These are phyloP conservation scores for Avena eriantha DNA, from an alignment of 176 grass and related monocot species.

Conservation along the genomic window DNA sequence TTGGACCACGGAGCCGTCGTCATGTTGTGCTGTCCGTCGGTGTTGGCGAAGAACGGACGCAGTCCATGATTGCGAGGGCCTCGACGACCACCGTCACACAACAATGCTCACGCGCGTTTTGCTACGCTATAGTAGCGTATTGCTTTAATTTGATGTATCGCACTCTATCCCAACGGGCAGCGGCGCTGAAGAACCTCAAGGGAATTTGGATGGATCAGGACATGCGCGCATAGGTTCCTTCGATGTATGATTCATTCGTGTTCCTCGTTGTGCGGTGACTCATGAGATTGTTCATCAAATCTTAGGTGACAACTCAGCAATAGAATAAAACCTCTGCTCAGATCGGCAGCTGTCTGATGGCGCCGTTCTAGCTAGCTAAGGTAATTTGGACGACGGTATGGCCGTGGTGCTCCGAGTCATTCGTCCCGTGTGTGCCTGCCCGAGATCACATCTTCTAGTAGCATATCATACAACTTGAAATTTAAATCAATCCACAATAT, in stretches of 20 bases:
- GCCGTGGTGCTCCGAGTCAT: no score
- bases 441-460: no score
- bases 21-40: not conserved
- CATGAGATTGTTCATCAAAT: not conserved
- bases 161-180: not conserved
- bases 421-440: no score
- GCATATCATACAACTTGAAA: no score
- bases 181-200: not conserved
- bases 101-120: not conserved
- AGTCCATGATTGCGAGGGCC: not conserved
- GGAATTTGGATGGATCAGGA: not conserved
- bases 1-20: not conserved
- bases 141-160: not conserved
- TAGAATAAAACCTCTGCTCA: not conserved
- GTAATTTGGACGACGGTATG: no score
- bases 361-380: no score
- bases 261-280: not conserved
- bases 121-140: not conserved
- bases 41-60: not conserved
- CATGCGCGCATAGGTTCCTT: not conserved
- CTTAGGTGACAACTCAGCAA: not conserved
- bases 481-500: no score
- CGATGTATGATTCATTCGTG: not conserved
- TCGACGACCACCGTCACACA: not conserved
- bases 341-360: no score